phyloP scores from a whole-genome alignment of 345 rosid species.

The Turnera subulata region DNA sequence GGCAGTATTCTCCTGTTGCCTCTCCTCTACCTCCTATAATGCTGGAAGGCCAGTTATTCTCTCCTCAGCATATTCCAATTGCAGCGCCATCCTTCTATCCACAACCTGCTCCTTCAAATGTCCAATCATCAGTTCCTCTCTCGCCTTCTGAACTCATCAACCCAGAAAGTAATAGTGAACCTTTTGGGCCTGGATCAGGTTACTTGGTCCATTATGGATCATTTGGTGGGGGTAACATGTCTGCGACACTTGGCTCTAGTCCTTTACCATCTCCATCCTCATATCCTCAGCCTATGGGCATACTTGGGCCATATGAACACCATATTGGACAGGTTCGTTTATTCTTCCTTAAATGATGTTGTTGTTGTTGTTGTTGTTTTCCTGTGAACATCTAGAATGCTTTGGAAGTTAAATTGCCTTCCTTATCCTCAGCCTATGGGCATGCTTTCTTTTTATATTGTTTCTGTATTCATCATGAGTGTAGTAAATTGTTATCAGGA shows the following conservation, averaged over 20 bases:
- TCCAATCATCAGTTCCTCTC: conserved; percentile 43
- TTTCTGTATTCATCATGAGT: no score
- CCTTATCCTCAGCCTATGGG: no score
- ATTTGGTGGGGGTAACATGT: conserved; percentile 41
- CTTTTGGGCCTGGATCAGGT: conserved; percentile 46
- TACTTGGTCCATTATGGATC: conserved; percentile 49
- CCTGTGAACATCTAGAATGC: neutral
- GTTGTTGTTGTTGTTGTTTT: neutral
- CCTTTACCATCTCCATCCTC: conserved; percentile 36
- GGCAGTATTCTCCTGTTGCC: conserved; percentile 49
- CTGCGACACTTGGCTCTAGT: conserved; percentile 37
- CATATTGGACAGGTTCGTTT: conserved; percentile 47
- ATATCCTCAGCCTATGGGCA: conserved; percentile 66
- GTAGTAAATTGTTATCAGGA: no score
- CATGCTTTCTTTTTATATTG: no score
- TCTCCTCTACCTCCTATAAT: conserved; percentile 44
- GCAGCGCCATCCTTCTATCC: conserved; percentile 46
- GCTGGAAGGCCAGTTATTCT: conserved; percentile 50
- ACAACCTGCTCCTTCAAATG: conserved; percentile 30
- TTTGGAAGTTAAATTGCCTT: no score
- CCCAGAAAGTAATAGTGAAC: conserved; percentile 40
- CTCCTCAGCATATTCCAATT: conserved; percentile 48
- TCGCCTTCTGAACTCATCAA: conserved; percentile 38
- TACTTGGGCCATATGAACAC: conserved; percentile 71
- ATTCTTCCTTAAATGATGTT: neutral